Evolutionary conservation across 78 protist genomes (phyloP), one percentile per base, ranked within the genome.

Genomic region (Planoprotostelium fungivorum): DNA sequence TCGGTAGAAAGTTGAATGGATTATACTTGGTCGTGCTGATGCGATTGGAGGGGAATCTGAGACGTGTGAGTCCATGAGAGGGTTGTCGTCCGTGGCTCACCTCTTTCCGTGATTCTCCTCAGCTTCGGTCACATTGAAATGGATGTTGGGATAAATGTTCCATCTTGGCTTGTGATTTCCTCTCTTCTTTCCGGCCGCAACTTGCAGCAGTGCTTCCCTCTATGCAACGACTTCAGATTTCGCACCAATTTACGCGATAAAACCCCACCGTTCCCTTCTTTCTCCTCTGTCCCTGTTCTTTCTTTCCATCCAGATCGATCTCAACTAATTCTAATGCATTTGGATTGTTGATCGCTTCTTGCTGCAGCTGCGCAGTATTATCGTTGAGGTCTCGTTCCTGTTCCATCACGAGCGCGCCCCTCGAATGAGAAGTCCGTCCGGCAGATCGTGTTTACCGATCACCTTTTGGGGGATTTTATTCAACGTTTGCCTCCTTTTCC

Each of bases 21-120:
- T 93, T 94, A 88, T 94, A 94, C 87, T 94, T 94, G 35, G 94
- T 92, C 23, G 96, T 94, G 63, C 88, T 88, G 73, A 93, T 93
- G 86, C 86, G 87, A 38, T 93, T 93, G 0, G 63, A 90, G 84
- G 94, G 94, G 38, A 86, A 92, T 36, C 89, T 92, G 73, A 51
- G 73, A 51, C 16, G 5, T 16, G 5, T 51, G 5, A 51, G 16
- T 51, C 16, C n/a, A n/a, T 51, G 73, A 51, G 16, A 16, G 16
- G 31, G 16, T 51, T 25, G 31, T 51, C 73, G 16, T 25, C 73
- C 73, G 16, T 5, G 31, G 16, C 73, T 51, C 73, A 51, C 73
- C 16, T 51, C 73, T 51, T 51, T 5, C 73, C 16, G 73, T 51
- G 16, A 16, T 51, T 51, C 73, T 51, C 73, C 16, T 51, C 73